Evolutionary conservation across 2,329 filamentous ascomycete species (phyloP), one percentile per base, ranked within the genome.

Genomic region (Ceratocystis ficicola): DNA sequence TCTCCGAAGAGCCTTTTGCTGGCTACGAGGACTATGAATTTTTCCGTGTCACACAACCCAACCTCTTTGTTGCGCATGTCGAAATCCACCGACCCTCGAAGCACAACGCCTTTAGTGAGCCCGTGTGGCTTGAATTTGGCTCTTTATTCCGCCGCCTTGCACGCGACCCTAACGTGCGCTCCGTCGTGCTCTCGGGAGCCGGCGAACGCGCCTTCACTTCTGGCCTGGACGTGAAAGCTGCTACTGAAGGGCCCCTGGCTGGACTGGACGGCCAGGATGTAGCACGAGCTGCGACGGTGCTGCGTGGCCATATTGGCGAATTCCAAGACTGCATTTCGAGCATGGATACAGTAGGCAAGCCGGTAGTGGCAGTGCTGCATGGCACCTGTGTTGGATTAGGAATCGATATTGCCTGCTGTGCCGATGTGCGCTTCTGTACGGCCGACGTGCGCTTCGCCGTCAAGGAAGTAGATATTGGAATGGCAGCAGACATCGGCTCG

Each of bases 271-370:
- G 70, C 17, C 63, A 67, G 10, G 90, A 95, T 73, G 73, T 79
- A 0, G 87, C 87, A 1, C 82, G 90, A 69, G 83, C 78, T 69
- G 86, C 88, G 0, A 79, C 80, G 44, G 71, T 72, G 3, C 71
- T 92, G 62, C 82, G 89, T 62, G 81, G 85, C 41, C 82, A 90
- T 73, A 86, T 97, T 67, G 75, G 81, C 68, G 85, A 90, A 69
- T 95, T 96, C 74, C 94, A 99, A 75, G 81, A 82, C 63, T 88
- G 86, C 71, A 85, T 99, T 69, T 81, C 80, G 0, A 81, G 85
- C 15, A 78, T 95, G 64, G 93, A 96, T 74, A 85, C 82, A 70
- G 97, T 93, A 76, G 89, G 94, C 76, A 97, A 97, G 77, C 90
- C 90, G 68, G 89, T 96, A 44, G 88, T 97, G 67, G 86, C 84